Percentiles rank a stretch among this genome's conserved stretches.
Conservation (phyloP, 768 basidiomycete species). For the Calocybe gangraenosa region DNA sequence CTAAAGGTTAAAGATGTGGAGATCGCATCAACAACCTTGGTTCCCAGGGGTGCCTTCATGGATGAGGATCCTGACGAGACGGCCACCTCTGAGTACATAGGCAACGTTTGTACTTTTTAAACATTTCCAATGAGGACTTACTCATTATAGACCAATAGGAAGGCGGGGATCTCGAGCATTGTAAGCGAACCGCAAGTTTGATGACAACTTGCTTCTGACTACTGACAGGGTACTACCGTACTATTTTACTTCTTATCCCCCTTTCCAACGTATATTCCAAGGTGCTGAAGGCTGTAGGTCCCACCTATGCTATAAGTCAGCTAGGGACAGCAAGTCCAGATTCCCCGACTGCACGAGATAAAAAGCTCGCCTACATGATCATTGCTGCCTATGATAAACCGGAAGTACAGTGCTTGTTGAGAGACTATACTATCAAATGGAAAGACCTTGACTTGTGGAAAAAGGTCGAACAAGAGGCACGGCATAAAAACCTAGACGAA, state of each 20-base stretch:
- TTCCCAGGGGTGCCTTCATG: conserved; percentile 32
- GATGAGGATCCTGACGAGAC: conserved; percentile 27
- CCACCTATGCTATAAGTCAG: conserved; percentile 3
- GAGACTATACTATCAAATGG: conserved; percentile 23
- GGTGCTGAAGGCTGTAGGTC: not conserved
- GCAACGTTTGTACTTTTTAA: conserved; percentile 27
- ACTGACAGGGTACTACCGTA: conserved; percentile 6
- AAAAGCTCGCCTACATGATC: conserved; percentile 7
- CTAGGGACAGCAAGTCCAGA: conserved; percentile 7
- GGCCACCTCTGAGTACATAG: conserved; percentile 38
- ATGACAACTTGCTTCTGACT: not conserved
- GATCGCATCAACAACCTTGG: conserved; percentile 23
- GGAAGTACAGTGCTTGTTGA: no score
- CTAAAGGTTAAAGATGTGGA: conserved; percentile 10
- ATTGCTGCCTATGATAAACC: conserved; percentile 8
- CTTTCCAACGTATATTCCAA: conserved; percentile 1
- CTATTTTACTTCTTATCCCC: conserved; percentile 9
- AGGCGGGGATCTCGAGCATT: conserved; percentile 26
- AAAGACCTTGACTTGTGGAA: conserved; percentile 26
- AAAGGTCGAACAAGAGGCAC: no score
- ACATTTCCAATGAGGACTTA: not conserved
- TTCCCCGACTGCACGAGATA: not conserved
- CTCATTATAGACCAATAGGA: not conserved
- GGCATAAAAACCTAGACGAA: no score
- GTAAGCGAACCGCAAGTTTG: conserved; percentile 15